Conservation (phyloP, 2,329 filamentous ascomycete species). For the Colletotrichum nymphaeae region DNA sequence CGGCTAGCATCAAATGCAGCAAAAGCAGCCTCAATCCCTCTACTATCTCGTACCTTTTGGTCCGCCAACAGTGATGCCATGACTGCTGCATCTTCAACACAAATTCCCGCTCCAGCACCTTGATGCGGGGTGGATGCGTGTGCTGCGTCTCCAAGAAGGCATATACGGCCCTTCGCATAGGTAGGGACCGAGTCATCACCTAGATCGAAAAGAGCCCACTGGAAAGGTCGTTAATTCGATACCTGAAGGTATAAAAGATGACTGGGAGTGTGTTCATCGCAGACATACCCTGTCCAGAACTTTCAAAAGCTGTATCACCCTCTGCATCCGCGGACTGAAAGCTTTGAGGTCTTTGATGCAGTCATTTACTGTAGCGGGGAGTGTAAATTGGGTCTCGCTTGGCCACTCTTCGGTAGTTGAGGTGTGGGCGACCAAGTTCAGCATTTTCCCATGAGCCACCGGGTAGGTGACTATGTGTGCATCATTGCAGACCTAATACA, state of each 20-base stretch:
- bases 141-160: slow-evolving; percentile 70
- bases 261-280: neutral
- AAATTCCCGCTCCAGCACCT: slow-evolving; percentile 68
- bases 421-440: slow-evolving; percentile 64
- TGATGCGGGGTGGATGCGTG: slow-evolving; percentile 72
- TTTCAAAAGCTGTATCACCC: neutral
- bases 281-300: slow-evolving; percentile 4
- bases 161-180: slow-evolving; percentile 56
- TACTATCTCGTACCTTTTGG: slow-evolving; percentile 44
- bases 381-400: slow-evolving; percentile 35
- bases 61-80: slow-evolving; percentile 59
- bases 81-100: slow-evolving; percentile 63
- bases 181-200: slow-evolving; percentile 54
- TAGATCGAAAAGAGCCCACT: slow-evolving; percentile 61
- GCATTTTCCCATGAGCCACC: slow-evolving; percentile 62
- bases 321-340: neutral
- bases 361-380: slow-evolving; percentile 26
- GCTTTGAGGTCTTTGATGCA: neutral
- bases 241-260: neutral
- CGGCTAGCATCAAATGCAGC: slow-evolving; percentile 61
- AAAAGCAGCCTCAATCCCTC: slow-evolving; percentile 57
- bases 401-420: slow-evolving; percentile 47
- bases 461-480: slow-evolving; percentile 71
- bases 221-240: neutral
- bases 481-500: slow-evolving; percentile 51